A percentile compares a stretch with the other conserved stretches of the same genome.
These are phyloP conservation scores for Phragmites australis DNA, from an alignment of 176 grass and related monocot genomes.

Conservation along the genomic window DNA sequence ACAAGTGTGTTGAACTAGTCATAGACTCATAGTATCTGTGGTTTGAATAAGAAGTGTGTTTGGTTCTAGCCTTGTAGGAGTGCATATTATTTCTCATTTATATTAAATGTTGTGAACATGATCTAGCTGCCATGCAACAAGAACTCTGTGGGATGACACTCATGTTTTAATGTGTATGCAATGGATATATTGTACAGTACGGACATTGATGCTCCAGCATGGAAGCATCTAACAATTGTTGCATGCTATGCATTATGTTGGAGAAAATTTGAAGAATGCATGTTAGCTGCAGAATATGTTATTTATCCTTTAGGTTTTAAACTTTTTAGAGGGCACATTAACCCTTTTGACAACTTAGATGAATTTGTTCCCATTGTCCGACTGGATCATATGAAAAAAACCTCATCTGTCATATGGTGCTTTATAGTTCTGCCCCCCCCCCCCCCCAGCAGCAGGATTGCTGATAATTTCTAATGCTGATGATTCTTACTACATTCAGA, in stretches of 20 bases:
- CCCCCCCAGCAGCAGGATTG: neutral
- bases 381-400: neutral
- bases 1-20: neutral
- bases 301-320: neutral
- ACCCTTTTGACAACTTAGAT: neutral
- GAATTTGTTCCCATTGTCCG: neutral
- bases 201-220: neutral
- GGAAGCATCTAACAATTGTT: slow-evolving; percentile 13
- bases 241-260: neutral
- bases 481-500: neutral
- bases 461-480: neutral
- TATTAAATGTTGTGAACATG: neutral
- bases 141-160: neutral
- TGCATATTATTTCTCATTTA: neutral
- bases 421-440: neutral
- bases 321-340: neutral
- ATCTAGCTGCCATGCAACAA: neutral
- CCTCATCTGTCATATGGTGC: neutral
- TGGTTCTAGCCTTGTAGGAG: neutral
- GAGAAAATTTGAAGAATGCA: neutral
- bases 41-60: neutral
- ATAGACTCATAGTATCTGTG: neutral
- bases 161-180: neutral
- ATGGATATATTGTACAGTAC: neutral
- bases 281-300: neutral